Conservation (phyloP, 2,329 filamentous ascomycete species). For the Botryotinia calthae region DNA sequence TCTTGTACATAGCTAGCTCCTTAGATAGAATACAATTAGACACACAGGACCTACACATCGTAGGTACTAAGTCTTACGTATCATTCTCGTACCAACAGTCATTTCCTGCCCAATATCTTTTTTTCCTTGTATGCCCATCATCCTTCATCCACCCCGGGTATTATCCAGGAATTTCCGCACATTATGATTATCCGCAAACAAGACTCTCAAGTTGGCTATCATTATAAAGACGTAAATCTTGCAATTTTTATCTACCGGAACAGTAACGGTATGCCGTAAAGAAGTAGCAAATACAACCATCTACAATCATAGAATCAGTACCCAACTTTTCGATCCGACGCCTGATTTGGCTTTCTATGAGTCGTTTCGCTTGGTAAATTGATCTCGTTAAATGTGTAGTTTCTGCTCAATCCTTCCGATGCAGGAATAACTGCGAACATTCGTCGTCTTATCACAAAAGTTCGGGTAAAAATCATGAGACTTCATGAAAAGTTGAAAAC, state of each 20-base stretch:
- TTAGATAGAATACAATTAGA: too few species aligned
- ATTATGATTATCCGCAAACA: background rate
- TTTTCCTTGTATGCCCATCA: background rate
- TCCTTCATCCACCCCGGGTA: background rate
- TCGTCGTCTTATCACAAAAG: background rate
- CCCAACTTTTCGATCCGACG: too few species aligned
- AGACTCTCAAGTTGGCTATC: background rate
- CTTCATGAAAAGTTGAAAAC: background rate
- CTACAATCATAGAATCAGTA: background rate
- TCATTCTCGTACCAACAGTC: too few species aligned
- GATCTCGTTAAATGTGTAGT: background rate
- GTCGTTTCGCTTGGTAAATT: background rate
- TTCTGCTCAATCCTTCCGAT: background rate
- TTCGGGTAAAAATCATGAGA: background rate
- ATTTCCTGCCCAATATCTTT: background rate
- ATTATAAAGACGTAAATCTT: background rate
- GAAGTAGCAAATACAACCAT: background rate
- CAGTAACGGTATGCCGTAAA: background rate
- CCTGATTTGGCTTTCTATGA: background rate
- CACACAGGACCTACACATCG: too few species aligned
- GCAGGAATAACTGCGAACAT: background rate
- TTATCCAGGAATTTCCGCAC: background rate
- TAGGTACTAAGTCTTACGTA: too few species aligned
- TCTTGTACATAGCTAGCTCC: too few species aligned
- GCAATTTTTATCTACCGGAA: background rate